Percentiles rank a stretch among this genome's conserved stretches.
phyloP scores from a whole-genome alignment of 139 green algal species.

The Deuterostichococcus epilithicus region DNA sequence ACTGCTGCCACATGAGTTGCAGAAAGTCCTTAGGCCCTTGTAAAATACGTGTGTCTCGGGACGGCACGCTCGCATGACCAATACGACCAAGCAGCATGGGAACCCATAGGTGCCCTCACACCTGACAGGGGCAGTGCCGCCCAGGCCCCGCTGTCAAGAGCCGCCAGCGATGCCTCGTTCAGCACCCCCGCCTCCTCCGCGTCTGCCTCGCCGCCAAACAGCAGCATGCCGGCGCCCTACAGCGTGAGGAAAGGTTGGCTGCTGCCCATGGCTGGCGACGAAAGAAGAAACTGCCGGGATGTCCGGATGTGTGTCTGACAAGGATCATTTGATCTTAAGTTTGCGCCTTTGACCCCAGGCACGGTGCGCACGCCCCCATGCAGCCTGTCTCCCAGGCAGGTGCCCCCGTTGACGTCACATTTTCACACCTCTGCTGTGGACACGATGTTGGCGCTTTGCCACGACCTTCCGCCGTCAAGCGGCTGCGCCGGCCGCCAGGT shows the following conservation, averaged over 20 bases:
- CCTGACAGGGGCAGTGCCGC: background rate
- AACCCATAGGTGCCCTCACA: background rate
- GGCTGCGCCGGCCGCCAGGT: background rate
- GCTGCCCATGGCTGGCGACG: too few species aligned
- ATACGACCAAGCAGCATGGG: too few species aligned
- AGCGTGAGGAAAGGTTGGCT: too few species aligned
- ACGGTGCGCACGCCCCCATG: too few species aligned
- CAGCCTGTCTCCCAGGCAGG: background rate
- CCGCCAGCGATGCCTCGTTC: background rate
- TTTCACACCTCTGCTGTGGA: background rate
- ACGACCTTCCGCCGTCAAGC: conserved; percentile 4
- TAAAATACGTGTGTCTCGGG: too few species aligned
- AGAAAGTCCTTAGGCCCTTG: background rate
- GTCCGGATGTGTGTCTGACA: too few species aligned
- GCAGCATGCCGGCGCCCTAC: background rate
- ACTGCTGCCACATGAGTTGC: background rate
- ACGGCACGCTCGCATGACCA: too few species aligned
- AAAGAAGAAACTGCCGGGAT: too few species aligned
- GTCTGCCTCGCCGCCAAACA: background rate
- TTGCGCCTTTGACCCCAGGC: too few species aligned
- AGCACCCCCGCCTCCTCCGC: background rate
- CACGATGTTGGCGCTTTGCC: conserved; percentile 15
- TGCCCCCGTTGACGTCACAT: background rate
- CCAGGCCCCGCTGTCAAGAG: background rate
- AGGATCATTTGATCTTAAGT: too few species aligned